A percentile compares a stretch with the other conserved stretches of the same genome.
phyloP scores from a whole-genome alignment of 768 basidiomycete genomes.

The Boletus rubroflammeus region DNA sequence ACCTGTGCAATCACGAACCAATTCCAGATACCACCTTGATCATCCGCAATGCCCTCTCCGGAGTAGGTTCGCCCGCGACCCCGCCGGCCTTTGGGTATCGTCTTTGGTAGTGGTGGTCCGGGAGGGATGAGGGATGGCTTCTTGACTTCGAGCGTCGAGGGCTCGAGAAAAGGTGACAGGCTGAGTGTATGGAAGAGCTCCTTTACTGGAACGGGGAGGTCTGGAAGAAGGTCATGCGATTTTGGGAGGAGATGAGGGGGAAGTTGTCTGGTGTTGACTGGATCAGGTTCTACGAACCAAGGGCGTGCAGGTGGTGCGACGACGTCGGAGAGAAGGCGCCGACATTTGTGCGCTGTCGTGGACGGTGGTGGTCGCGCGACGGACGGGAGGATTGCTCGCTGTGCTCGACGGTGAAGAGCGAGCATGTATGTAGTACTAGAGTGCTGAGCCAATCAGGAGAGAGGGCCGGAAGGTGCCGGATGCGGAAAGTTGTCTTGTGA shows the following conservation, averaged over 20 bases:
- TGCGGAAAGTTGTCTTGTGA: constrained; percentile 13
- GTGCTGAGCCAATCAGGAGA: constrained; percentile 6
- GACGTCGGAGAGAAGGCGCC: constrained; percentile 11
- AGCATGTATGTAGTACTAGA: no score
- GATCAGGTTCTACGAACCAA: constrained; percentile 65
- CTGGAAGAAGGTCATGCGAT: constrained; percentile 40
- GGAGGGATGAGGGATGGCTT: constrained; percentile 46
- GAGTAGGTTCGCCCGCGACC: constrained; percentile 64
- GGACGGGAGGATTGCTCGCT: neutral
- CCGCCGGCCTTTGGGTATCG: constrained; percentile 57
- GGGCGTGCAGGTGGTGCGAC: constrained; percentile 31
- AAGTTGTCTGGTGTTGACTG: constrained; percentile 12
- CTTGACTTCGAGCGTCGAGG: constrained; percentile 50
- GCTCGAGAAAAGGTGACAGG: constrained; percentile 68
- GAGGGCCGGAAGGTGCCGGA: constrained; percentile 16
- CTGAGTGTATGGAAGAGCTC: constrained; percentile 55
- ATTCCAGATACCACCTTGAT: constrained; percentile 61
- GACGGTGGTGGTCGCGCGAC: neutral
- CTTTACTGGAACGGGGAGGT: constrained; percentile 50
- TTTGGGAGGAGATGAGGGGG: constrained; percentile 27
- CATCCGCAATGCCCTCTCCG: constrained; percentile 56
- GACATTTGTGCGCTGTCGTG: neutral
- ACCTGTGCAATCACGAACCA: constrained; percentile 79
- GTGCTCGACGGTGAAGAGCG: constrained; percentile 18
- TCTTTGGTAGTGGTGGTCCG: constrained; percentile 59